phyloP scores from a whole-genome alignment of 2,329 filamentous ascomycete genomes.

The Fusarium ambrosium region DNA sequence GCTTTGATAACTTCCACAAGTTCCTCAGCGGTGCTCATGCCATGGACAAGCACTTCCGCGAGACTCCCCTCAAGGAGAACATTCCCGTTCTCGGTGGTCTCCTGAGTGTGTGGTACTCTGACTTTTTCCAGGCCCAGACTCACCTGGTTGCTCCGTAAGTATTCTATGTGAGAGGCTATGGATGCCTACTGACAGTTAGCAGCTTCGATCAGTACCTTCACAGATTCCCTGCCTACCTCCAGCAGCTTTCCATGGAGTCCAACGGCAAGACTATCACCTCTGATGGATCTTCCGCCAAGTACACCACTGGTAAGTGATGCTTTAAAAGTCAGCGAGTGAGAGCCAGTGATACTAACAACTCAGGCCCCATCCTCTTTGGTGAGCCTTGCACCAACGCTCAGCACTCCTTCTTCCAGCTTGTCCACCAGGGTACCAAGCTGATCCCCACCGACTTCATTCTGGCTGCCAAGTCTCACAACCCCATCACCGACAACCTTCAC shows the following conservation, averaged over 20 bases:
- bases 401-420: slow-evolving; percentile 99
- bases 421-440: slow-evolving; percentile 99
- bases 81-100: slow-evolving; percentile 94
- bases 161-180: neutral
- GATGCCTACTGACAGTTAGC: slow-evolving; percentile 20
- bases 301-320: slow-evolving; percentile 78
- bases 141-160: slow-evolving; percentile 94
- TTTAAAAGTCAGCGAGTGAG: neutral
- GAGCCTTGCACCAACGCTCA: slow-evolving; percentile 99
- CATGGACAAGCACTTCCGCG: slow-evolving; percentile 98
- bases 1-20: slow-evolving; percentile 97
- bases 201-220: slow-evolving; percentile 99
- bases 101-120: slow-evolving; percentile 97
- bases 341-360: slow-evolving; percentile 32
- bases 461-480: slow-evolving; percentile 96
- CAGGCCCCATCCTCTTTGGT: slow-evolving; percentile 90
- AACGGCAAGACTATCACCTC: slow-evolving; percentile 97
- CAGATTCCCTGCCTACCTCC: slow-evolving; percentile 98
- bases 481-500: slow-evolving; percentile 90
- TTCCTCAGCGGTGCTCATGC: slow-evolving; percentile 95
- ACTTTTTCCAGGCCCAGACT: slow-evolving; percentile 98
- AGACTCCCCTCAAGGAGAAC: slow-evolving; percentile 92
- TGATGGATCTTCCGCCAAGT: slow-evolving; percentile 92
- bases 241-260: slow-evolving; percentile 99
- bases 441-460: slow-evolving; percentile 99